Percentiles rank a stretch among this genome's conserved stretches.
Evolutionary conservation across 1,284 basidiomycete species (phyloP).

Genomic region (Cryptococcus floricola): DNA sequence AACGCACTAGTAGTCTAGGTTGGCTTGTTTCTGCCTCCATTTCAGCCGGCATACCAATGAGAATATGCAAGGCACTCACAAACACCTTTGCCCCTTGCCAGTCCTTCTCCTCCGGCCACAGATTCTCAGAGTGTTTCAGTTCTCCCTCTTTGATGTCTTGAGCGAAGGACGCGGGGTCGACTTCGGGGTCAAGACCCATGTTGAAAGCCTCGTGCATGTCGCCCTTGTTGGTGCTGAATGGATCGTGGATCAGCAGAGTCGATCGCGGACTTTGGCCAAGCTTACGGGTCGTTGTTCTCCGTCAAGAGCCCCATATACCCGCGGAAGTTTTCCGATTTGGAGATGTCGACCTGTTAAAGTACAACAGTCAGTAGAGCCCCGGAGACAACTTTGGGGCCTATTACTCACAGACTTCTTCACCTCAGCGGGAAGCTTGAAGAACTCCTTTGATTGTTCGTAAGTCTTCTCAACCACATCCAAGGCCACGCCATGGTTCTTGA

Average conservation of each 20-base stretch:
- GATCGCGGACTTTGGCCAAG: slow-evolving; percentile 29
- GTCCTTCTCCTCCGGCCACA: slow-evolving; percentile 53
- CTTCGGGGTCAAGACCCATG: slow-evolving; percentile 61
- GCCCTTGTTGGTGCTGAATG: slow-evolving; percentile 55
- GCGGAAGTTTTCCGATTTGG: slow-evolving; percentile 61
- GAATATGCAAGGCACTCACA: slow-evolving; percentile 21
- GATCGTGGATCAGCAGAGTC: slow-evolving; percentile 35
- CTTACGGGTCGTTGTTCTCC: slow-evolving; percentile 42
- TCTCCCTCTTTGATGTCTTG: slow-evolving; percentile 16
- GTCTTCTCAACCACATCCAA: slow-evolving; percentile 53
- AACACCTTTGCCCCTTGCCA: slow-evolving; percentile 54
- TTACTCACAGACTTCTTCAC: slow-evolving; percentile 59
- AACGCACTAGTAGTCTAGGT: slow-evolving; percentile 53
- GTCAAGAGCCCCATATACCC: slow-evolving; percentile 59
- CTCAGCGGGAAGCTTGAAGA: slow-evolving; percentile 61
- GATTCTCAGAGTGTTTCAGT: slow-evolving; percentile 47
- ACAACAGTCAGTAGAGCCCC: slow-evolving; percentile 44
- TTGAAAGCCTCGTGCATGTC: slow-evolving; percentile 80
- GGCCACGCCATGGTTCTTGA: slow-evolving; percentile 68
- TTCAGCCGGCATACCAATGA: slow-evolving; percentile 35
- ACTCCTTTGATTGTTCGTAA: slow-evolving; percentile 56
- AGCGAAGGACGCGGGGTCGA: slow-evolving; percentile 13
- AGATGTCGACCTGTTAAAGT: slow-evolving; percentile 61
- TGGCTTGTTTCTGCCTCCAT: slow-evolving; percentile 44
- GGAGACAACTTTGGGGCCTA: background rate